Percentiles rank a stretch among this genome's conserved stretches.
Evolutionary conservation across 2,329 filamentous ascomycete genomes (phyloP).

Genomic region (Pseudogymnoascus pannorum): DNA sequence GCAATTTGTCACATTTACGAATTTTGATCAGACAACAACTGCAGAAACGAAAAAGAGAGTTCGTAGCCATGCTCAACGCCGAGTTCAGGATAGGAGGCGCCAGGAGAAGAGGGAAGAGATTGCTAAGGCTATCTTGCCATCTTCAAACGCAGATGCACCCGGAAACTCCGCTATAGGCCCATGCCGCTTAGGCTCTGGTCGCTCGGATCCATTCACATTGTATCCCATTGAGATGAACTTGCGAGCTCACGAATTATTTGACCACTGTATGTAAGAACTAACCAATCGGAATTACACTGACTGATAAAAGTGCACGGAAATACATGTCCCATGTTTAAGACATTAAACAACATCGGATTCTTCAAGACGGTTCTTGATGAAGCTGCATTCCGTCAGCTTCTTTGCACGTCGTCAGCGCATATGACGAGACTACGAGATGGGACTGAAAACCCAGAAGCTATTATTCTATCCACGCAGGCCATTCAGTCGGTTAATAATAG

Average conservation of each 20-base stretch:
- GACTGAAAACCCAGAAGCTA: constrained; percentile 12
- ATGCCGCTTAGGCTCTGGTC: constrained; percentile 9
- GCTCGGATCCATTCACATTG: constrained; percentile 10
- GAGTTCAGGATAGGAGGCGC: constrained; percentile 10
- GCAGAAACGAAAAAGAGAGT: constrained; percentile 11
- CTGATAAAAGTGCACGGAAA: constrained; percentile 11
- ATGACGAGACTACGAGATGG: constrained; percentile 10
- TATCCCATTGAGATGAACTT: constrained; percentile 15
- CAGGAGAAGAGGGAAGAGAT: neutral
- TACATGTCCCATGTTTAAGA: constrained; percentile 15
- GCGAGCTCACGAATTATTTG: constrained; percentile 12
- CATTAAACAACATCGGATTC: constrained; percentile 14
- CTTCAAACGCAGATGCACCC: neutral
- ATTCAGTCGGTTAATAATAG: constrained; percentile 13
- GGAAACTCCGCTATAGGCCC: neutral
- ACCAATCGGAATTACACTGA: neutral
- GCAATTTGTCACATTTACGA: constrained; percentile 14
- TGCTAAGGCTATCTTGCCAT: constrained; percentile 3
- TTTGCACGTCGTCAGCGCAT: constrained; percentile 14
- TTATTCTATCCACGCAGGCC: constrained; percentile 12
- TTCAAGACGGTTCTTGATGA: constrained; percentile 11
- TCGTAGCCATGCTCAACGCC: constrained; percentile 13
- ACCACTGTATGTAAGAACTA: constrained; percentile 13
- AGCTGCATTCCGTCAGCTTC: constrained; percentile 13
- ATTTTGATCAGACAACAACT: constrained; percentile 11